Percentiles rank a stretch among this genome's conserved stretches.
Evolutionary conservation across 2,329 filamentous ascomycete genomes (phyloP).

Genomic region (Cryphonectria japonica): DNA sequence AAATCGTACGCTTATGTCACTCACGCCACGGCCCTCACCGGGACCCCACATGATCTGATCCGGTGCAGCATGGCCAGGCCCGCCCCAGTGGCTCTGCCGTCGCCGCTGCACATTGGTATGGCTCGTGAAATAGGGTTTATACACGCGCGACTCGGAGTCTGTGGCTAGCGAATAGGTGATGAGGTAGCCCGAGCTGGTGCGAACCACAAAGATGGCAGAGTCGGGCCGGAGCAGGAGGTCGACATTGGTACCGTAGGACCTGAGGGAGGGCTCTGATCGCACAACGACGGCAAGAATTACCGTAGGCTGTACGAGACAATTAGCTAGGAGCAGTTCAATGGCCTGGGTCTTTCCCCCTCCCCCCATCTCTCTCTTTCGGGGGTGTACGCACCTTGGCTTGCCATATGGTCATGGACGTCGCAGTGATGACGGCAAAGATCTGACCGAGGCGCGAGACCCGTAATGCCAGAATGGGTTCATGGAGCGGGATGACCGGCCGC

Average conservation of each 20-base stretch:
- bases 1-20: slow-evolving; percentile 88
- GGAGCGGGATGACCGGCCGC: slow-evolving; percentile 47
- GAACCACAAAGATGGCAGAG: slow-evolving; percentile 87
- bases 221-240: slow-evolving; percentile 87
- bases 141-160: slow-evolving; percentile 81
- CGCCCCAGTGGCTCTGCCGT: slow-evolving; percentile 63
- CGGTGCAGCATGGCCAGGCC: slow-evolving; percentile 56
- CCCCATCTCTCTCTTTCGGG: neutral
- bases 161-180: slow-evolving; percentile 93
- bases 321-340: slow-evolving; percentile 30
- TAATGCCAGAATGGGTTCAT: slow-evolving; percentile 73
- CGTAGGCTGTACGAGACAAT: slow-evolving; percentile 65
- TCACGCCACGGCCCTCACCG: slow-evolving; percentile 80
- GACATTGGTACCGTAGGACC: slow-evolving; percentile 82
- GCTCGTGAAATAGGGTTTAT: slow-evolving; percentile 78
- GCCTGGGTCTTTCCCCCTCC: slow-evolving; percentile 5
- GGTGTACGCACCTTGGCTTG: slow-evolving; percentile 76
- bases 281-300: slow-evolving; percentile 84
- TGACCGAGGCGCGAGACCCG: slow-evolving; percentile 79
- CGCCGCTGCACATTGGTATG: slow-evolving; percentile 65
- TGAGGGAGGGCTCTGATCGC: slow-evolving; percentile 78
- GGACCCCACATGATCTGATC: slow-evolving; percentile 72
- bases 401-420: slow-evolving; percentile 89
- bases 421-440: slow-evolving; percentile 84
- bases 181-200: slow-evolving; percentile 82